phyloP scores from a whole-genome alignment of 1,284 basidiomycete species.

The Cutaneotrichosporon sp. region DNA sequence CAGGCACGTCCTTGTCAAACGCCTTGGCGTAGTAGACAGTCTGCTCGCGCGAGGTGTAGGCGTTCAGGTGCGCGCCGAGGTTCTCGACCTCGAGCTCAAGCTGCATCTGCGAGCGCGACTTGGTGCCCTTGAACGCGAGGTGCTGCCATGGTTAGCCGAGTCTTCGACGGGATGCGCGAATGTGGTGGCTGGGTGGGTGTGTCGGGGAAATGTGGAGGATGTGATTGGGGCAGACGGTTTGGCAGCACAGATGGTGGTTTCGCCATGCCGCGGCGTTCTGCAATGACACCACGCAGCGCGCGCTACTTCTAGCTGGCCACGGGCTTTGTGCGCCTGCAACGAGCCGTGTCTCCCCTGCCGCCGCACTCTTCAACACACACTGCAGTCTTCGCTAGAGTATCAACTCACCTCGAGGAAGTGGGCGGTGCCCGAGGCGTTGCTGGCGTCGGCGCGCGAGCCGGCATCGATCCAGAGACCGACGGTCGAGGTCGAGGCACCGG shows the following conservation, averaged over 20 bases:
- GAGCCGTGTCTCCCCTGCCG: no score
- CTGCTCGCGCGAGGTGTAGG: slow-evolving; percentile 98
- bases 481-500: slow-evolving; percentile 93
- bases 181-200: background rate
- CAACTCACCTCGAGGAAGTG: slow-evolving; percentile 85
- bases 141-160: slow-evolving; percentile 28
- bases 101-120: slow-evolving; percentile 78
- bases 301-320: no score
- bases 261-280: background rate
- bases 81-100: slow-evolving; percentile 98
- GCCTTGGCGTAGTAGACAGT: slow-evolving; percentile 99
- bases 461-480: slow-evolving; percentile 99
- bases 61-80: slow-evolving; percentile 94
- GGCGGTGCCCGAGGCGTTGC: slow-evolving; percentile 89
- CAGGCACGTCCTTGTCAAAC: slow-evolving; percentile 91
- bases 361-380: background rate
- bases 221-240: background rate
- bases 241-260: no score
- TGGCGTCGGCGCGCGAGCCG: slow-evolving; percentile 91
- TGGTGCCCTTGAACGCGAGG: slow-evolving; percentile 70
- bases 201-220: slow-evolving; percentile 4
- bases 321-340: no score
- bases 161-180: background rate
- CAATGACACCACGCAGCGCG: background rate
- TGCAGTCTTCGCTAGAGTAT: background rate